phyloP scores from a whole-genome alignment of 179 eudicot species.

The Sideroxylon spinosum region DNA sequence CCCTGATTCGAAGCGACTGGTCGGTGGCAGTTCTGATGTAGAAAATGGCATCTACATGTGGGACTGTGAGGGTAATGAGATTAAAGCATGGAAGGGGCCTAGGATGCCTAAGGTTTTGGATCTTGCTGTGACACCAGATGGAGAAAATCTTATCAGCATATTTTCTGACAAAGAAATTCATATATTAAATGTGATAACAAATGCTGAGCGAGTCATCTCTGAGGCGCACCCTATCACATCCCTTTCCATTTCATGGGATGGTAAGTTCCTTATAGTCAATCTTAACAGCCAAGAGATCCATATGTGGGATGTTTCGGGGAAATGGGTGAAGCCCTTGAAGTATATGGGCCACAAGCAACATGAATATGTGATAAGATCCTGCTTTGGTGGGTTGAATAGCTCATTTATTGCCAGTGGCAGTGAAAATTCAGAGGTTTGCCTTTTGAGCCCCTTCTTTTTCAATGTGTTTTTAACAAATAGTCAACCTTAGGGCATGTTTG shows the following conservation, averaged over 20 bases:
- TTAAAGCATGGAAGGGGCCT: constrained; percentile 79
- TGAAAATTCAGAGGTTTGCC: constrained; percentile 75
- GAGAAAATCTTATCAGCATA: constrained; percentile 64
- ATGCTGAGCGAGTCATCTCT: constrained; percentile 58
- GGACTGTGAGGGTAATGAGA: constrained; percentile 83
- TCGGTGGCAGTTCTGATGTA: constrained; percentile 81
- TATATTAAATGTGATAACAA: constrained; percentile 54
- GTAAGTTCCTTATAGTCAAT: constrained; percentile 66
- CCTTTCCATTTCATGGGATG: constrained; percentile 67
- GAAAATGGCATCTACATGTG: constrained; percentile 88
- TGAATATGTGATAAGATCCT: constrained; percentile 80
- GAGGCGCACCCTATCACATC: constrained; percentile 82
- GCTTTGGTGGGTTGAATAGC: constrained; percentile 80
- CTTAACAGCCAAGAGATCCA: constrained; percentile 95
- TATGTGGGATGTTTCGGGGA: constrained; percentile 79
- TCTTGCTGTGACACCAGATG: constrained; percentile 84
- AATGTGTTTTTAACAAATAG: background rate
- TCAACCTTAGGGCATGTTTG: background rate
- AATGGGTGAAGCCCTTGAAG: constrained; percentile 58
- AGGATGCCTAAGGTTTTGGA: constrained; percentile 89
- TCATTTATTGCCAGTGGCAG: constrained; percentile 90
- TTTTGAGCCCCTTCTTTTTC: background rate
- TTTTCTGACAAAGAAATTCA: constrained; percentile 71
- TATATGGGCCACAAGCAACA: constrained; percentile 79
- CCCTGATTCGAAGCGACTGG: constrained; percentile 77